phyloP scores from a whole-genome alignment of 441 rosid genomes.

The Arabidopsis hybrid region DNA sequence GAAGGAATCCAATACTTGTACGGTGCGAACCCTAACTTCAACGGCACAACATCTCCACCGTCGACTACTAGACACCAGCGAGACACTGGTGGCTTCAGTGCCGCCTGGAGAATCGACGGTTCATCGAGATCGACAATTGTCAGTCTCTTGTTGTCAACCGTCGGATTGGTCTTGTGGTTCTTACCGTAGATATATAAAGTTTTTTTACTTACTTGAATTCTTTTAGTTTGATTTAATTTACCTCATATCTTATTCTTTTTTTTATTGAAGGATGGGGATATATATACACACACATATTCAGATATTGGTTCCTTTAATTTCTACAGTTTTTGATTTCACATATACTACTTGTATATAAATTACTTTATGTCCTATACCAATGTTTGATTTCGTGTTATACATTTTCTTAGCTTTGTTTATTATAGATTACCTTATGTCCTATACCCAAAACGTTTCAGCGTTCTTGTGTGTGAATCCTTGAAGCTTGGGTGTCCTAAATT shows the following conservation, averaged over 20 bases:
- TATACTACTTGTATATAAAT: constrained; percentile 10
- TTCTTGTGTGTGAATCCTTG: too few species aligned
- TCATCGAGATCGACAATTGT: constrained; percentile 33
- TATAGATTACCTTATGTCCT: background rate
- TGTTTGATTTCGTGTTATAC: constrained; percentile 28
- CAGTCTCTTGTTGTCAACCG: constrained; percentile 43
- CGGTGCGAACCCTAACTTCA: constrained; percentile 73
- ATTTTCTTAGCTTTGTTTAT: background rate
- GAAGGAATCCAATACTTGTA: constrained; percentile 72
- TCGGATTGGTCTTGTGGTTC: constrained; percentile 48
- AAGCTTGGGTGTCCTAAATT: too few species aligned
- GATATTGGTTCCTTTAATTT: constrained; percentile 15
- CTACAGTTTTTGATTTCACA: constrained; percentile 6
- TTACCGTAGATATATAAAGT: constrained; percentile 39
- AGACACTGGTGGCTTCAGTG: constrained; percentile 54
- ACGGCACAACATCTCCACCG: constrained; percentile 51
- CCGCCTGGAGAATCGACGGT: constrained; percentile 19
- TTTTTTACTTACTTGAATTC: background rate
- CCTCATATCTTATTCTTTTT: constrained; percentile 21
- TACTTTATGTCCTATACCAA: background rate
- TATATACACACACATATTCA: constrained; percentile 8
- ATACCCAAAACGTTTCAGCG: too few species aligned
- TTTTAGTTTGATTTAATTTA: constrained; percentile 24
- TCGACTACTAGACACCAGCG: constrained; percentile 46
- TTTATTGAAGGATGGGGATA: constrained; percentile 24